Percentiles rank a stretch among this genome's conserved stretches.
These are phyloP conservation scores for Amauroascus verrucosus DNA, from an alignment of 2,329 filamentous ascomycete genomes.

Conservation along the genomic window DNA sequence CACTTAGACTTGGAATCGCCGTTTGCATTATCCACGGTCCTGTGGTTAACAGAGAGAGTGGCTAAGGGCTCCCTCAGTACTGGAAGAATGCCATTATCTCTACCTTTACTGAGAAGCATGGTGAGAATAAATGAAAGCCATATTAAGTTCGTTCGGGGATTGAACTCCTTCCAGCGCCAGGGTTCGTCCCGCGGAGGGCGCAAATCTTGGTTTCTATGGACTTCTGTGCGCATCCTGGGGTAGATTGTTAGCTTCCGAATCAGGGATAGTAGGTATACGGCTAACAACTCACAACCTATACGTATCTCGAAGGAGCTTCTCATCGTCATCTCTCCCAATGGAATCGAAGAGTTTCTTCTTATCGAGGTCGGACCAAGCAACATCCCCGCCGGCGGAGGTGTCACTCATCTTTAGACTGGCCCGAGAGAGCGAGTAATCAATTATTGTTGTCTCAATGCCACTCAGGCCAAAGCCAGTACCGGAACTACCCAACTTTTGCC, in stretches of 20 bases:
- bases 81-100: constrained; percentile 17
- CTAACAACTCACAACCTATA: constrained; percentile 31
- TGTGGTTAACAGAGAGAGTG: constrained; percentile 26
- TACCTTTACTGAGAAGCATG: constrained; percentile 41
- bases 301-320: constrained; percentile 32
- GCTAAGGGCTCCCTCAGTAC: constrained; percentile 24
- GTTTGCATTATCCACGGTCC: background rate
- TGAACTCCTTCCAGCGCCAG: constrained; percentile 45
- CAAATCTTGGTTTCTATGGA: constrained; percentile 35
- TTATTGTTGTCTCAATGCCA: constrained; percentile 52
- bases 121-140: constrained; percentile 54
- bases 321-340: constrained; percentile 34
- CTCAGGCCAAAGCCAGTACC: constrained; percentile 42
- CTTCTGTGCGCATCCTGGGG: constrained; percentile 30
- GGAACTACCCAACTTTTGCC: constrained; percentile 18
- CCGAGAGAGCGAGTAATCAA: constrained; percentile 59
- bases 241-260: background rate
- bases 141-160: constrained; percentile 52
- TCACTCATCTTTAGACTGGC: constrained; percentile 37
- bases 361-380: constrained; percentile 35
- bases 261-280: background rate
- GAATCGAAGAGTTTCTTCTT: constrained; percentile 37
- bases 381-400: constrained; percentile 19
- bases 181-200: constrained; percentile 27
- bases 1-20: background rate